Conservation (phyloP, 2,329 filamentous ascomycete species). For the Hypoxylon sp. region DNA sequence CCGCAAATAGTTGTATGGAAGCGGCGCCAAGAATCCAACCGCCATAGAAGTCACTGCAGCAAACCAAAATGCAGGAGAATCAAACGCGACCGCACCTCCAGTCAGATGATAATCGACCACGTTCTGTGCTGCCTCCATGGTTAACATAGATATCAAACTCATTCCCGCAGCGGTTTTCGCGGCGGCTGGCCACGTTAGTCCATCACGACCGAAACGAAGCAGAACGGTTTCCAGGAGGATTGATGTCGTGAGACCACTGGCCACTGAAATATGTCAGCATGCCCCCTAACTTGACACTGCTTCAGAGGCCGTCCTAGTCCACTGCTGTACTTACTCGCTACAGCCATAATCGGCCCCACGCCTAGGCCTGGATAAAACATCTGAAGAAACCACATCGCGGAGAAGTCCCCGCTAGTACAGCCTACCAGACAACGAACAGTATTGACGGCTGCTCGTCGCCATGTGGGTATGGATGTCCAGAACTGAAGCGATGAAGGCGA, state of each 20-base stretch:
- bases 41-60: slow-evolving; percentile 63
- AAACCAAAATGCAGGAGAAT: slow-evolving; percentile 66
- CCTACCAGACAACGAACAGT: slow-evolving; percentile 69
- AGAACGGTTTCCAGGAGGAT: slow-evolving; percentile 68
- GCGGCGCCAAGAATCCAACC: slow-evolving; percentile 64
- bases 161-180: slow-evolving; percentile 69
- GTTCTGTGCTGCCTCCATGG: slow-evolving; percentile 71
- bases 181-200: slow-evolving; percentile 63
- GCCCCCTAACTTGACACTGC: slow-evolving; percentile 6
- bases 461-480: slow-evolving; percentile 57
- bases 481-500: slow-evolving; percentile 45
- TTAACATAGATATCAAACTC: slow-evolving; percentile 72
- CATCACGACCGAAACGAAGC: slow-evolving; percentile 64
- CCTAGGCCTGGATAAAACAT: slow-evolving; percentile 63
- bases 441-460: slow-evolving; percentile 68
- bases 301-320: neutral
- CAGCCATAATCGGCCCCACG: slow-evolving; percentile 65
- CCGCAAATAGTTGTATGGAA: slow-evolving; percentile 69
- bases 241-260: slow-evolving; percentile 65
- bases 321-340: slow-evolving; percentile 63
- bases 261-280: slow-evolving; percentile 58
- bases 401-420: slow-evolving; percentile 70
- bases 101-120: slow-evolving; percentile 69
- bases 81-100: slow-evolving; percentile 64
- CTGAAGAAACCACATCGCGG: slow-evolving; percentile 69